Evolutionary conservation across 1,139 yeast genomes (phyloP), one percentile per base, ranked within the genome.

Genomic region (Citeromyces siamensis): DNA sequence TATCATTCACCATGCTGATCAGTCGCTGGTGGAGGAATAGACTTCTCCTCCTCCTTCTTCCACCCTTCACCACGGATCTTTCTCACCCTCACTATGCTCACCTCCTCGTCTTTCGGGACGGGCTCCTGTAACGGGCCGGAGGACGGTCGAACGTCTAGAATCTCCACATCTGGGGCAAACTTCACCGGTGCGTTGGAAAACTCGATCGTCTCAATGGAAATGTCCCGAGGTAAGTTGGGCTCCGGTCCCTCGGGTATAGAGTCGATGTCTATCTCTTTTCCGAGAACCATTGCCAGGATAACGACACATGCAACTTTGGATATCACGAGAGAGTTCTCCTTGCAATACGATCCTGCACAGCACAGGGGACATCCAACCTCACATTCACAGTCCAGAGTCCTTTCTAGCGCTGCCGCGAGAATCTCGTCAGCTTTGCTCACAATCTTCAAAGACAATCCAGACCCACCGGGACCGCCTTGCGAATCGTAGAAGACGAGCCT

Each of bases 301-400:
- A 90, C 64, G n/a, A 72, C 59, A 0, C 95, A 86, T 0, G 94
- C 97, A 3, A 83, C 80, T 48, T 88, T 88, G 1, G 95, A 85
- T 47, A 88, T 62, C 5, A 90, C 97, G 38, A 79, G 59, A 53
- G 83, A 76, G 48, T 71, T 69, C 53, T 90, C 98, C 39, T 75
- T 73, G 56, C 98, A 90, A 40, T 71, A 71, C 2, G 82, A 62
- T 2, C 84, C 79, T 2, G 88, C 82, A 20, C 82, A 75, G 60
- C 98, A 90, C 36, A 73, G 72, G 0, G 94, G 94, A 56, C 98
- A 90, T 0, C 98, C 98, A 69, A 77, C 72, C 3, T 67, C 75
- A 60, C 97, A 90, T 1, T 69, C 68, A 53, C 98, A 90, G 9
- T 62, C 66, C 21, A 62, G 63, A 0, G 88, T 62, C 32, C 83